phyloP scores from a whole-genome alignment of 352 stramenopile species.

The Pythium sp. region DNA sequence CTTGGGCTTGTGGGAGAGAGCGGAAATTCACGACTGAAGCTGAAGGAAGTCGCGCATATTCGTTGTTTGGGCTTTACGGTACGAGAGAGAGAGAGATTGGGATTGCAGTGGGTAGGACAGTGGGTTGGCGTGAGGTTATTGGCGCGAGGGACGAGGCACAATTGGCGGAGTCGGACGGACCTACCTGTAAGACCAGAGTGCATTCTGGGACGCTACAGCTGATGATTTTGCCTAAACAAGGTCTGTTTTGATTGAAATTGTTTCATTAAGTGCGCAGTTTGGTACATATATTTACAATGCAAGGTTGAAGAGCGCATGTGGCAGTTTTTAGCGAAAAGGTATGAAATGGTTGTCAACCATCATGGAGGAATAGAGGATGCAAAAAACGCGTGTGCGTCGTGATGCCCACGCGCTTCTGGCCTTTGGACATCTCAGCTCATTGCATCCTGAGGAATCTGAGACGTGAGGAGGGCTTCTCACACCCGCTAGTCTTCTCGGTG shows the following conservation, averaged over 20 bases:
- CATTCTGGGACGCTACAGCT: not conserved
- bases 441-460: too few relatives aligned
- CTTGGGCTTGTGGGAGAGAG: constrained; percentile 4
- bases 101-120: not conserved
- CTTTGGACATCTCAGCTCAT: too few relatives aligned
- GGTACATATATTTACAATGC: not conserved
- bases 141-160: not conserved
- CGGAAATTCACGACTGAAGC: constrained; percentile 17
- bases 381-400: not conserved
- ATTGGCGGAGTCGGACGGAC: not conserved
- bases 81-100: not conserved
- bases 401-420: not conserved
- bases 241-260: not conserved
- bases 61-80: not conserved
- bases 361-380: not conserved
- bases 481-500: not conserved
- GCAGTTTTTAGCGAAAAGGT: not conserved
- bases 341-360: not conserved
- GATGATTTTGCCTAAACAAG: not conserved
- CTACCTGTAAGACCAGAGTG: not conserved
- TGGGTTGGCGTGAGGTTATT: not conserved
- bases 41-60: constrained; percentile 6
- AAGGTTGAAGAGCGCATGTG: not conserved
- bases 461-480: too few relatives aligned
- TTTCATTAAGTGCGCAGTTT: not conserved